Base-by-base conservation (phyloP, 805 yeast genomes). In the Priceomyces carsonii region DNA sequence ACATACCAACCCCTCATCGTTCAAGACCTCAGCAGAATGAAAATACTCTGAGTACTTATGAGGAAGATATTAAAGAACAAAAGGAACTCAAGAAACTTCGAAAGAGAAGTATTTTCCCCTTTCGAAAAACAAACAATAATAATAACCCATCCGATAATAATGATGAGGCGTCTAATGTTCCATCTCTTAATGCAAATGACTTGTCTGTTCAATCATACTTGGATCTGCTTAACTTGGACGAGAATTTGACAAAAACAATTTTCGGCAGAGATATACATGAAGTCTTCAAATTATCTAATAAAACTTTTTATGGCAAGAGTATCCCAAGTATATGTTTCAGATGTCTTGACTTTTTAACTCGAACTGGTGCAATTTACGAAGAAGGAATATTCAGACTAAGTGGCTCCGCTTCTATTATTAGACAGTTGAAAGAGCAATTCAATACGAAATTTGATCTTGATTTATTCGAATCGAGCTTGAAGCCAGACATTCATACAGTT, bases 311-410 rank as follows among this genome's bases (percentile, higher is more conserved):
- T 39, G 71, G 75, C 14, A 69, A 65, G 21, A 57, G 56, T 6
- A 70, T 84, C 13, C 97, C 99, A 1, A 79, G 89, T 26, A 80
- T 91, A 6, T 77, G 87, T 12, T 84, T 66, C 48, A 64, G 95
- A 40, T 88, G 96, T 51, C 51, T 90, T 21, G 83, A 78, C 38
- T 85, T 73, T 45, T 66, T 91, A 32, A 71, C 73, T 32, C 71
- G 68, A 24, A 74, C 80, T 17, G 79, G 82, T 15, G 95, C 95
- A 0, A 67, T 82, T n/a, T 75, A 75, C 42, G 93, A 87, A 57
- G 95, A 89, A 51, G 99, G 99, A 8, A 77, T 91, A 3, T 93
- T 93, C 66, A 71, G 99, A 42, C 66, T 89, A 38, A 86, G 90
- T 59, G 98, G 98, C 3, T 86, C 95, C 23, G 84, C 89, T 37